Evolutionary conservation across 139 green algal genomes (phyloP), one percentile per base, ranked within the genome.

Genomic region (Micractinium sp.): DNA sequence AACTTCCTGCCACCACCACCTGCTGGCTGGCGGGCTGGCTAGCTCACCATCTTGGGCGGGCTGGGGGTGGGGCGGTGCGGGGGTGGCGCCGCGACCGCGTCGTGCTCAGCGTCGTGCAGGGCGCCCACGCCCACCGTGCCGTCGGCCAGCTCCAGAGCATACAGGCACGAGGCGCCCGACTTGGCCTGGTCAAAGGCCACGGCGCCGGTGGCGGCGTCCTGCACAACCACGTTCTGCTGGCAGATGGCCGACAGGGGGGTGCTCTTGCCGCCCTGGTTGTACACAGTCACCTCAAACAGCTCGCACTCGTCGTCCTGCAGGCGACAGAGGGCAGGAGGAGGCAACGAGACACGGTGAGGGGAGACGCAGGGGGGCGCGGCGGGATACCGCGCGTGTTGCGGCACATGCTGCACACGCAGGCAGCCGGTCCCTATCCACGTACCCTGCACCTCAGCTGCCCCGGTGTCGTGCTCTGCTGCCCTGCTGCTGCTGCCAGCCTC

Each of bases 151-250:
- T 90, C 87, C 19, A 82, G 66, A 25, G 36, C 36, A 23, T 41
- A 90, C 1, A 90, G 27, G 82, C 87, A 90, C 18, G 87, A 85
- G 35, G 86, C 20, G 86, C 74, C 86, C 60, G 76, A 4, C 27
- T 20, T 38, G 33, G 83, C 86, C 76, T 85, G 75, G 35, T 82
- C 61, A 20, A 85, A 77, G 23, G 75, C 31, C n/a, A 41, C 20
- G 29, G 35, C 16, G 39, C 67, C 36, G 7, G 39, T 66, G 20
- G 63, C 35, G 22, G 35, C 27, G 18, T 60, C 63, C 38, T 81
- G 67, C 60, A 88, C 29, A 3, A 23, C 47, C 39, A 88, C 85
- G 18, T 36, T 33, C 81, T 87, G 83, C 83, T 87, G 66, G 38
- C 83, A 87, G 66, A 87, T 80, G 15, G 36, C 83, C 38, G 38